These are phyloP conservation scores for Boletus edulis DNA, from an alignment of 768 basidiomycete genomes.

Conservation along the genomic window DNA sequence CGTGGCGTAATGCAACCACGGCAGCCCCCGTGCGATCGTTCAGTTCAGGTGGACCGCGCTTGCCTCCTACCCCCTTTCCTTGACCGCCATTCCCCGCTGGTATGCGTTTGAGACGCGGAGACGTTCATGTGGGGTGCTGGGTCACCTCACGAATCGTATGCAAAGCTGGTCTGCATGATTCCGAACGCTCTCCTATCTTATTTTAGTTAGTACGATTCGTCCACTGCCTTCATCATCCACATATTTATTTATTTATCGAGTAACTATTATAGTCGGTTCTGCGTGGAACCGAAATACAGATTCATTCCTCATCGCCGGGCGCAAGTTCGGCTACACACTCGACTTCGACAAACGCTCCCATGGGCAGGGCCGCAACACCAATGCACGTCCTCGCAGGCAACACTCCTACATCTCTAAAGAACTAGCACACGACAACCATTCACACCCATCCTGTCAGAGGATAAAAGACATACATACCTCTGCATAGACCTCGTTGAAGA, in stretches of 20 bases:
- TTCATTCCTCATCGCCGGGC: background rate
- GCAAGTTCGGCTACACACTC: conserved; percentile 52
- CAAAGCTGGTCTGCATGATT: background rate
- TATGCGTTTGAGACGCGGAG: conserved; percentile 5
- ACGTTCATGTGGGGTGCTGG: background rate
- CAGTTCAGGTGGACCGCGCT: background rate
- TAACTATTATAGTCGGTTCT: background rate
- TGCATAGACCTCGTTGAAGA: conserved; percentile 39
- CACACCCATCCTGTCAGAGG: background rate
- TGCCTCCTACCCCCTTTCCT: conserved; percentile 2
- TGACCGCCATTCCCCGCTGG: conserved; percentile 4
- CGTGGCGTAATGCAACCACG: conserved; percentile 28
- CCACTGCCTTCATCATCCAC: too few relatives aligned
- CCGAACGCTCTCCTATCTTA: background rate
- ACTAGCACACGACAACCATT: conserved; percentile 30
- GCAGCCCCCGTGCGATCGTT: conserved; percentile 1
- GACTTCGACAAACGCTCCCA: conserved; percentile 57
- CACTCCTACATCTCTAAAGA: conserved; percentile 14
- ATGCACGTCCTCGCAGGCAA: conserved; percentile 60
- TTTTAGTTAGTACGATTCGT: background rate
- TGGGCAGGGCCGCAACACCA: conserved; percentile 51
- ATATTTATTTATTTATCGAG: background rate
- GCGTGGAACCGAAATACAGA: background rate
- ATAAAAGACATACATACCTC: conserved; percentile 20
- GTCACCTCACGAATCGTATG: background rate